A percentile compares a stretch with the other conserved stretches of the same genome.
Evolutionary conservation across 257 asterid genomes (phyloP).

Genomic region (Cynanchum wilfordii): DNA sequence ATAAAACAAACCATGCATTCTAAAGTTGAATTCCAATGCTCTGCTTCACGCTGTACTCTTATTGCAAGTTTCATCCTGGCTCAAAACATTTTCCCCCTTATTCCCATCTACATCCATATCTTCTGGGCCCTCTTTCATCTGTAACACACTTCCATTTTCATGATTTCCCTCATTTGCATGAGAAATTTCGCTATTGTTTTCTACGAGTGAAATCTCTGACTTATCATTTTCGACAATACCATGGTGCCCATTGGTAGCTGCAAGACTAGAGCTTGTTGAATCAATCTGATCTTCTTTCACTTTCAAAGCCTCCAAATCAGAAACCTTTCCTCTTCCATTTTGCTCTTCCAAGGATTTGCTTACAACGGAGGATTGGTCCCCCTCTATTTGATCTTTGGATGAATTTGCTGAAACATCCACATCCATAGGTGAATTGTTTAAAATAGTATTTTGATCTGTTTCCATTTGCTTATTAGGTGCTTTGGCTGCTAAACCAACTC

Average conservation of each 20-base stretch:
- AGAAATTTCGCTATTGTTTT: conserved; percentile 9
- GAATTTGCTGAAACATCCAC: conserved; percentile 26
- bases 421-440: conserved; percentile 5
- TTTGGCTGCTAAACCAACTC: conserved; percentile 16
- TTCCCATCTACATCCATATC: conserved; percentile 19
- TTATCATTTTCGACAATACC: conserved; percentile 8
- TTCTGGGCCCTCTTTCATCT: conserved; percentile 19
- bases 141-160: conserved; percentile 17
- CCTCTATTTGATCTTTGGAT: conserved; percentile 24
- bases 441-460: conserved; percentile 7
- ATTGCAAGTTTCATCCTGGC: conserved; percentile 16
- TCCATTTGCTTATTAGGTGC: conserved; percentile 12
- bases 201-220: conserved; percentile 17
- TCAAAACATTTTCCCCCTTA: conserved; percentile 6
- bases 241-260: conserved; percentile 7
- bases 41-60: conserved; percentile 8
- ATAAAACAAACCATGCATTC: conserved; percentile 12
- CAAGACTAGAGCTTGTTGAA: conserved; percentile 6
- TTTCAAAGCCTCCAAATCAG: conserved; percentile 6
- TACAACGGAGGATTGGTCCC: conserved; percentile 25
- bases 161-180: conserved; percentile 16
- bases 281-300: conserved; percentile 22
- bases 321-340: conserved; percentile 21
- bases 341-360: conserved; percentile 28
- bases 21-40: neutral